Evolutionary conservation across 371 early-diverging fungal genomes (phyloP).

Genomic region (Lichtheimia hyalospora): DNA sequence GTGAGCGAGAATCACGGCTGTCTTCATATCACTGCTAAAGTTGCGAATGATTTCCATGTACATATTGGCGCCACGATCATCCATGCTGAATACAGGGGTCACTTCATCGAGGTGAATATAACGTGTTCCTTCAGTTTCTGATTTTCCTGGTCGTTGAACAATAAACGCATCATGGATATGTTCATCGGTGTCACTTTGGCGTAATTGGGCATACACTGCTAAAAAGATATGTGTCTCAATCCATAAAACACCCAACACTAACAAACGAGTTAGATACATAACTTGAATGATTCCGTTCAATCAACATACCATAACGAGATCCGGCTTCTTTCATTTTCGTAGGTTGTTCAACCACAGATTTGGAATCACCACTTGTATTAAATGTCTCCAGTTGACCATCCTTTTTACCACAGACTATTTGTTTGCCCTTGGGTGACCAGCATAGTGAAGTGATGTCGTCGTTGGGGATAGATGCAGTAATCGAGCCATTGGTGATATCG

Average conservation of each 20-base stretch:
- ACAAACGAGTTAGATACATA: neutral
- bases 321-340: conserved; percentile 20
- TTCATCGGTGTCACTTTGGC: neutral
- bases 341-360: conserved; percentile 25
- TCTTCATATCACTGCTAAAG: conserved; percentile 32
- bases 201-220: neutral
- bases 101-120: conserved; percentile 41
- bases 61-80: conserved; percentile 34
- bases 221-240: conserved; percentile 38
- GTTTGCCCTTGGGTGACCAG: conserved; percentile 62
- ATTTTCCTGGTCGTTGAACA: conserved; percentile 11
- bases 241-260: conserved; percentile 48
- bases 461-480: conserved; percentile 15
- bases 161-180: conserved; percentile 6
- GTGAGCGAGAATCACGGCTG: conserved; percentile 36
- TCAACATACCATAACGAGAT: conserved; percentile 31
- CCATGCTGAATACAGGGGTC: conserved; percentile 33
- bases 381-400: conserved; percentile 38
- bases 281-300: neutral
- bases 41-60: conserved; percentile 42
- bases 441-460: conserved; percentile 38
- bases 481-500: conserved; percentile 23
- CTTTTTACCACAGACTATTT: conserved; percentile 45
- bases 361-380: conserved; percentile 30
- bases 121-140: conserved; percentile 4